Base-by-base conservation (phyloP, 805 yeast species). In the Candida jianshihensis region DNA sequence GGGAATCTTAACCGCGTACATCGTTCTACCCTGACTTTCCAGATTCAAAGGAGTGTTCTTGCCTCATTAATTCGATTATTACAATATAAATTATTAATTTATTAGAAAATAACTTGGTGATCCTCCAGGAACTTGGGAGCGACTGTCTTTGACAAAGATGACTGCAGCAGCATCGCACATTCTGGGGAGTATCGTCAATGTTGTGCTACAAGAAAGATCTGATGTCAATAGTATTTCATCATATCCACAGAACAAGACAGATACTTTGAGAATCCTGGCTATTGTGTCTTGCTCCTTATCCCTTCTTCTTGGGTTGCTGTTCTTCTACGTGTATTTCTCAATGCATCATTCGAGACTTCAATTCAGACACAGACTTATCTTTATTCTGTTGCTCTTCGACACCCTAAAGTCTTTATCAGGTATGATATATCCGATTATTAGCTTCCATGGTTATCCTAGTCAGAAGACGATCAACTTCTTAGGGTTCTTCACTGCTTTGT, bases 401-500 rank as follows among this genome's bases (percentile, higher is more conserved):
- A 71, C 84, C 40, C 54, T 85, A 27, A 87, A 88, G 56, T 88
- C 89, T 1, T 46, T 78, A 11, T 65, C 81, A 24, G 67, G 86
- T 30, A 54, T 86, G 39, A 63, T 85, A 27, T 87, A 78, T 53
- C 94, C 95, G 0, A 56, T 78, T 51, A 74, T 18, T 52, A 68
- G 7, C 75, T 78, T 50, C 73, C 76, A n/a, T 5, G 70, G 81
- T 25, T 36, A 38, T 4, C 34, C 40, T 10, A 39, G 43, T 14
- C 31, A 18, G 3, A 40, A 36, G 14, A 41, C 47, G 0, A 33
- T 42, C 10, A 34, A 53, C 24, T 51, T 47, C 26, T 31, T 53
- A 2, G 96, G 95, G 2, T 87, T 83, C 66, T 78, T 85, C 57
- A 82, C 95, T 1, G 84, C 89, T 4, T 68, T 78, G 27, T 70